These are phyloP conservation scores for Emericellopsis cladophorae DNA, from an alignment of 2,329 filamentous ascomycete genomes.

Conservation along the genomic window DNA sequence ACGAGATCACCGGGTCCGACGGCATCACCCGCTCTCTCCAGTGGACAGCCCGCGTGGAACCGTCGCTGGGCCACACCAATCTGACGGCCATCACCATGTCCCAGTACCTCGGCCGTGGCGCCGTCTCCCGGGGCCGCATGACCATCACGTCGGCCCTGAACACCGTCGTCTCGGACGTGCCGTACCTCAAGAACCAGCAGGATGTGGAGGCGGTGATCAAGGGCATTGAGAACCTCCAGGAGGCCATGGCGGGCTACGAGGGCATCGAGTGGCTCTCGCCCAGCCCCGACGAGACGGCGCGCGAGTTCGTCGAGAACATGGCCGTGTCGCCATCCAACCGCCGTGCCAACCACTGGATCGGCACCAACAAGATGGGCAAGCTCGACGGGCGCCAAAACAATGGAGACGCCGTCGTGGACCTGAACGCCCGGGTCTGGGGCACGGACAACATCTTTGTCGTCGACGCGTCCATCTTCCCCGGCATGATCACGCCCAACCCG, in stretches of 20 bases:
- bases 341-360: constrained; percentile 39
- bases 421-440: constrained; percentile 51
- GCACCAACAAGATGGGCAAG: constrained; percentile 47
- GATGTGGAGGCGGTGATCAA: constrained; percentile 50
- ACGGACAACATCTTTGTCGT: constrained; percentile 58
- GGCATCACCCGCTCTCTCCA: constrained; percentile 50
- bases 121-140: constrained; percentile 47
- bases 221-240: constrained; percentile 47
- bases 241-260: constrained; percentile 37
- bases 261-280: constrained; percentile 46
- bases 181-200: constrained; percentile 42
- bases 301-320: constrained; percentile 38
- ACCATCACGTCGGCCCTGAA: constrained; percentile 45
- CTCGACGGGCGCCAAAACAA: constrained; percentile 37
- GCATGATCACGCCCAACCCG: constrained; percentile 57
- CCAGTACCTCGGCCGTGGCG: constrained; percentile 52
- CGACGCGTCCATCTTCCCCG: constrained; percentile 57
- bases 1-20: constrained; percentile 44
- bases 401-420: constrained; percentile 48
- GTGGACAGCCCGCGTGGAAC: constrained; percentile 54
- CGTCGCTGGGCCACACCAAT: constrained; percentile 26
- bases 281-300: constrained; percentile 33
- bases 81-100: constrained; percentile 35
- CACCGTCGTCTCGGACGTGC: constrained; percentile 44
- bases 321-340: constrained; percentile 22